A percentile compares a stretch with the other conserved stretches of the same genome.
Evolutionary conservation across 2,329 filamentous ascomycete species (phyloP).

Genomic region (Colletotrichum shisoi): DNA sequence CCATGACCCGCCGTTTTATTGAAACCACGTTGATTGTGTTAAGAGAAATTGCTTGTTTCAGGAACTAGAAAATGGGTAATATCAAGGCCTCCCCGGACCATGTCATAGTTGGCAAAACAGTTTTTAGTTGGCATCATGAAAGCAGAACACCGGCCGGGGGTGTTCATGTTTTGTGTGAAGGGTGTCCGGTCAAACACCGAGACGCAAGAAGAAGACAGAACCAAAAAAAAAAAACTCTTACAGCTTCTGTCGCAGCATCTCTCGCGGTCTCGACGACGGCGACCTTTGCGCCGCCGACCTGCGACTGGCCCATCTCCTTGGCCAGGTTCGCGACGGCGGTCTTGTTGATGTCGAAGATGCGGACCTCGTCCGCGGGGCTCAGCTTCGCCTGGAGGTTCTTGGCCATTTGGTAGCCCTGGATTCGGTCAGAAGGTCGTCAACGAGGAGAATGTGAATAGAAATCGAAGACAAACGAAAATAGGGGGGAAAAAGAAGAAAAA

Average conservation of each 20-base stretch:
- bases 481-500: no score
- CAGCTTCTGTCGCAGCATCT: constrained; percentile 62
- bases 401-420: constrained; percentile 69
- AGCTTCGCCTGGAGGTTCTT: constrained; percentile 68
- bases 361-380: constrained; percentile 58
- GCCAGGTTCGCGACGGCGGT: constrained; percentile 57
- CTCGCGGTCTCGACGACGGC: constrained; percentile 56
- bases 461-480: not conserved
- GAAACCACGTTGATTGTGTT: constrained; percentile 60
- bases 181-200: not conserved
- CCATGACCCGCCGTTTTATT: constrained; percentile 34
- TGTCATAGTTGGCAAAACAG: constrained; percentile 18
- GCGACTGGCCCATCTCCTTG: constrained; percentile 55
- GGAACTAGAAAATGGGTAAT: constrained; percentile 54
- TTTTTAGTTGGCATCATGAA: constrained; percentile 6
- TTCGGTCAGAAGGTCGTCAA: not conserved
- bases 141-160: not conserved
- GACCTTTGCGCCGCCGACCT: constrained; percentile 56
- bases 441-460: not conserved
- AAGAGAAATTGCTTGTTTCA: constrained; percentile 58
- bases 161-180: constrained; percentile 36
- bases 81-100: not conserved
- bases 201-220: not conserved
- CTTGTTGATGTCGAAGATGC: constrained; percentile 65
- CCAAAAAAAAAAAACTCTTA: constrained; percentile 48